These are phyloP conservation scores for Pochonia chlamydosporia DNA, from an alignment of 2,329 filamentous ascomycete species.

Conservation along the genomic window DNA sequence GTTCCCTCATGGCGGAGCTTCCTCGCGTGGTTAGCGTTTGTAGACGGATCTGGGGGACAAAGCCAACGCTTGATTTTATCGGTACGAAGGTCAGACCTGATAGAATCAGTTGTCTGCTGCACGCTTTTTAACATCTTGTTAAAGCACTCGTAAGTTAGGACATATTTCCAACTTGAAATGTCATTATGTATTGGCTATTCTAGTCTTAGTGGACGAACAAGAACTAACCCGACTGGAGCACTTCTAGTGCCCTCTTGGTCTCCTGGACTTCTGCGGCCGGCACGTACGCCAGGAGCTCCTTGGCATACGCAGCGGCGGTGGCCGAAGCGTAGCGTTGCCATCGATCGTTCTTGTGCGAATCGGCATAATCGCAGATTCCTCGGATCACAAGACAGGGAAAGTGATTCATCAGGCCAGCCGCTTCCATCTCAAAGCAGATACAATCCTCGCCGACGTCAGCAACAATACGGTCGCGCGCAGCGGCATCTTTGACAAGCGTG, in stretches of 20 bases:
- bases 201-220: neutral
- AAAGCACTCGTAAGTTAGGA: conserved; percentile 5
- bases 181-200: neutral
- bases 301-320: conserved; percentile 17
- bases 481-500: conserved; percentile 1
- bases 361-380: conserved; percentile 23
- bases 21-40: conserved; percentile 8
- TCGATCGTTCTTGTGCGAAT: conserved; percentile 19
- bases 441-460: neutral
- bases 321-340: conserved; percentile 19
- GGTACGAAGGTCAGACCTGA: neutral
- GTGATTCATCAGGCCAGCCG: neutral
- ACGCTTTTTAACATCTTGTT: conserved; percentile 1
- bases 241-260: conserved; percentile 4
- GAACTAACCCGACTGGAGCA: conserved; percentile 2
- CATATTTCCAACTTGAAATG: conserved; percentile 3
- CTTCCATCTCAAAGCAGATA: conserved; percentile 2
- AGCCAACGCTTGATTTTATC: conserved; percentile 12
- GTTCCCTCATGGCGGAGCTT: conserved; percentile 7
- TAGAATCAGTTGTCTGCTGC: conserved; percentile 3
- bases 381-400: conserved; percentile 3
- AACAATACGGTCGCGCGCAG: conserved; percentile 1
- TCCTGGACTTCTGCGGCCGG: conserved; percentile 1
- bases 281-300: conserved; percentile 4
- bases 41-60: conserved; percentile 6